Evolutionary conservation across 1,284 basidiomycete genomes (phyloP), one percentile per base, ranked within the genome.

Genomic region (Takashimella tepidaria): DNA sequence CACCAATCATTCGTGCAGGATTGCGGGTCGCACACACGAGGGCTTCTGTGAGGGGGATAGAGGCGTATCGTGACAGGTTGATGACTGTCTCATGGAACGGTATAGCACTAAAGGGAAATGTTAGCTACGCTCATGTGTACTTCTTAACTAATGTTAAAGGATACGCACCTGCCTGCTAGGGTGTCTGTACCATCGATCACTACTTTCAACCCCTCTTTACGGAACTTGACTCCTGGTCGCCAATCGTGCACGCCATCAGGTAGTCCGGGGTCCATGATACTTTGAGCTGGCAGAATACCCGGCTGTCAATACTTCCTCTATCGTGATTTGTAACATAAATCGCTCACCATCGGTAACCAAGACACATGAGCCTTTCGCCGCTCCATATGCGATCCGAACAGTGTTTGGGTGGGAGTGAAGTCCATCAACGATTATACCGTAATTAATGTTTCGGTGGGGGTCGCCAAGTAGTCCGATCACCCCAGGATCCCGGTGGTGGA

Each of bases 331-430:
- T 16, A n/a, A 72, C 61, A 66, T 5, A 21, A 13, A 19, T 26
- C 11, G 63, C 68, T 54, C 46, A 89, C 88, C 89, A 75, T 95
- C 91, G 0, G 89, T 92, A 50, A 93, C 86, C 40, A 95, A 78
- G 42, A 95, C 83, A 66, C 90, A 93, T 0, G 89, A 87, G 11
- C 88, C 84, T 1, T 87, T 86, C 63, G 86, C 85, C 0, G 87
- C 82, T 37, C 84, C 83, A 71, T 92, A 92, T 1, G 91, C 90
- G 56, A 93, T 79, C 63, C 88, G 80, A 50, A 93, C 88, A 45
- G 88, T 89, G 73, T 91, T 89, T 3, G 91, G 90, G 73, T 93
- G 90, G 23, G 84, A 88, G 71, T 95, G 91, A 54, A 91, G 84
- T 0, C 91, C 91, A 69, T 95, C 91, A 11, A 90, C 89, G 57